Percentiles rank a stretch among this genome's conserved stretches.
These are phyloP conservation scores for Solanum sejunctum DNA, from an alignment of 257 asterid species.

Conservation along the genomic window DNA sequence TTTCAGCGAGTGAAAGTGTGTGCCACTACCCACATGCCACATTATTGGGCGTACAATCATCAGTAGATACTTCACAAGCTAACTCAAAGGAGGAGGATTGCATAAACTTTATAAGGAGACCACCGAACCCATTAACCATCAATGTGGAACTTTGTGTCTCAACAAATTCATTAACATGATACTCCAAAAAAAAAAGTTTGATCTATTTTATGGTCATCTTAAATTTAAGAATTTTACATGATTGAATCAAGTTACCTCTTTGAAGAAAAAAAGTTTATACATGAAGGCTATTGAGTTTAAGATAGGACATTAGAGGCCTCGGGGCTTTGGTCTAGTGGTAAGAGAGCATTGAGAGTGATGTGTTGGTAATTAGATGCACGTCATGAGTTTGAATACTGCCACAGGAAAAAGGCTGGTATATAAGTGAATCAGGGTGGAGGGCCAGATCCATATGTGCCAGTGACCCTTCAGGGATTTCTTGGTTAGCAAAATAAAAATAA, in stretches of 20 bases:
- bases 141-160: too few species aligned
- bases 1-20: slow-evolving; percentile 27
- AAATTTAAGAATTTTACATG: not conserved
- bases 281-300: not conserved
- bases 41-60: slow-evolving; percentile 19
- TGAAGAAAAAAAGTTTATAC: not conserved
- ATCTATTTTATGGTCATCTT: not conserved
- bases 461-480: not conserved
- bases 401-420: not conserved
- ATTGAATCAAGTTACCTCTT: not conserved
- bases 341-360: not conserved
- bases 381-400: not conserved
- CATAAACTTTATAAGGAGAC: too few species aligned
- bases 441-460: not conserved
- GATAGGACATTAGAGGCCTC: not conserved
- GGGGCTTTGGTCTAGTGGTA: not conserved
- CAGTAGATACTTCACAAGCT: slow-evolving; percentile 24
- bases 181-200: not conserved
- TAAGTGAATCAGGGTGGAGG: not conserved
- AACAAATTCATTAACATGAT: not conserved
- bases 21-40: slow-evolving; percentile 79
- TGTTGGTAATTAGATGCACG: not conserved
- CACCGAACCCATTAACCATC: too few species aligned
- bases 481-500: not conserved
- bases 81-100: too few species aligned